Evolutionary conservation across 345 rosid species (phyloP).

Genomic region (Carallia brachiata): DNA sequence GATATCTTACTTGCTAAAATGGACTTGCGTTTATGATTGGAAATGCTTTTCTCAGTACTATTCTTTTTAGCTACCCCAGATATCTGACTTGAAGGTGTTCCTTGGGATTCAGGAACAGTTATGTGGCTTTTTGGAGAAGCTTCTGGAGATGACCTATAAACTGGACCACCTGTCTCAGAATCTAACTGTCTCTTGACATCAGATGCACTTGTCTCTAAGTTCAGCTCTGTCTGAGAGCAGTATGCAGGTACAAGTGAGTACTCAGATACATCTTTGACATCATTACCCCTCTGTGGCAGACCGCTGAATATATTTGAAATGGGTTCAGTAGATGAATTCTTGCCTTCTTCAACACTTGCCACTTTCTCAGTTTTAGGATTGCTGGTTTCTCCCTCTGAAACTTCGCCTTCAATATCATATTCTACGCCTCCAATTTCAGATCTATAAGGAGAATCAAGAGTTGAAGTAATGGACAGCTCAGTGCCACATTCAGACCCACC

Average conservation of each 20-base stretch:
- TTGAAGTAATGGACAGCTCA: conserved; percentile 82
- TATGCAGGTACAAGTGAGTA: conserved; percentile 28
- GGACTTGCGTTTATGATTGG: conserved; percentile 56
- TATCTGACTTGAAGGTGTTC: conserved; percentile 81
- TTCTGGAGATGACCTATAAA: conserved; percentile 50
- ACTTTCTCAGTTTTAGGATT: conserved; percentile 28
- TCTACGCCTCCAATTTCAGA: conserved; percentile 52
- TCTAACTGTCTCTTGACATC: conserved; percentile 34
- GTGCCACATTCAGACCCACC: conserved; percentile 87
- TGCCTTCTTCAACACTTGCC: conserved; percentile 39
- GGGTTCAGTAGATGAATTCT: conserved; percentile 27
- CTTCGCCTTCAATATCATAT: conserved; percentile 36
- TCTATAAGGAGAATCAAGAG: conserved; percentile 81
- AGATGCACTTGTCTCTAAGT: conserved; percentile 35
- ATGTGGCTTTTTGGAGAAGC: conserved; percentile 58
- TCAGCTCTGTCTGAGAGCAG: conserved; percentile 27
- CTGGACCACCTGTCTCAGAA: conserved; percentile 39
- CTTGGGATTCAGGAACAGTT: conserved; percentile 68
- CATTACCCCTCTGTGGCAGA: conserved; percentile 36
- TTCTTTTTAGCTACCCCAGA: conserved; percentile 55
- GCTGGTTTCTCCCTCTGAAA: conserved; percentile 33
- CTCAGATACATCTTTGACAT: conserved; percentile 30
- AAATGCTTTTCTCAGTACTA: conserved; percentile 49
- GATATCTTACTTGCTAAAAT: conserved; percentile 50
- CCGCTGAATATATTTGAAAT: conserved; percentile 21